phyloP scores from a whole-genome alignment of 2,329 filamentous ascomycete species.

The Scedosporium apiospermum region DNA sequence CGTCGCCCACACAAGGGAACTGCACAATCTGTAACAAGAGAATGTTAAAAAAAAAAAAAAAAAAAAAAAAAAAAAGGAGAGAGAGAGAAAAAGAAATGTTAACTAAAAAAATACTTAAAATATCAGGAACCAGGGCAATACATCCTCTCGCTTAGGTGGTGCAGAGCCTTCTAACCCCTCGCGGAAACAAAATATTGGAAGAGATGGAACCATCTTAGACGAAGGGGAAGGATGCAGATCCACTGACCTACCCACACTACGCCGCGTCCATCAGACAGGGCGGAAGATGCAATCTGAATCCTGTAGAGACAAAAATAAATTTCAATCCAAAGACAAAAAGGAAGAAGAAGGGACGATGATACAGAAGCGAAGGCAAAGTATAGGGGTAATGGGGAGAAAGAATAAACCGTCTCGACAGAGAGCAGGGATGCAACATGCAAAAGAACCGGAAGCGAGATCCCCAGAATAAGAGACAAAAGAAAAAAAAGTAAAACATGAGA shows the following conservation, averaged over 20 bases:
- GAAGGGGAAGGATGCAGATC: constrained; percentile 10
- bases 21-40: constrained; percentile 24
- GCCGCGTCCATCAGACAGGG: constrained; percentile 47
- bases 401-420: neutral
- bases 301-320: constrained; percentile 30
- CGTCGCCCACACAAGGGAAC: constrained; percentile 27
- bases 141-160: no score
- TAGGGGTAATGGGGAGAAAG: neutral
- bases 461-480: neutral
- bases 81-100: neutral
- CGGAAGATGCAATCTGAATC: constrained; percentile 58
- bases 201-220: neutral
- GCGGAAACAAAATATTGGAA: neutral
- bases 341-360: neutral
- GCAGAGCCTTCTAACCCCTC: neutral
- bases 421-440: neutral
- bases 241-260: constrained; percentile 78
- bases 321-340: neutral
- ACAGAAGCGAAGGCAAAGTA: neutral
- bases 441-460: neutral
- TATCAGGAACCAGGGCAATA: neutral
- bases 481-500: neutral
- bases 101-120: neutral
- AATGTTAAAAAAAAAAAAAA: neutral
- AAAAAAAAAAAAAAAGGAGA: neutral